phyloP scores from a whole-genome alignment of 202 grass and related monocot species.

The Miscanthus sacchariflorus region DNA sequence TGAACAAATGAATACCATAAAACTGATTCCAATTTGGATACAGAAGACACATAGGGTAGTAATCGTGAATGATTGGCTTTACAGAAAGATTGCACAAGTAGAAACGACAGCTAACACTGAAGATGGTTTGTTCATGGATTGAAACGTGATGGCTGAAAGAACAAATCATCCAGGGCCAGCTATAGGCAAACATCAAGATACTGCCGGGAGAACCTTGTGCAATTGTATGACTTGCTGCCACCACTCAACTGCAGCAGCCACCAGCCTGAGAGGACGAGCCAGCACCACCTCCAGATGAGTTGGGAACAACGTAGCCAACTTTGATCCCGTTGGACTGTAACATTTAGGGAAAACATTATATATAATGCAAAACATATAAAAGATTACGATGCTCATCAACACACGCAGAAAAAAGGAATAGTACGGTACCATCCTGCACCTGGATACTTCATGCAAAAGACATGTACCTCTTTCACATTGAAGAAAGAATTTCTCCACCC shows the following conservation, averaged over 20 bases:
- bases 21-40: constrained; percentile 43
- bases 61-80: constrained; percentile 43
- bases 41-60: constrained; percentile 20
- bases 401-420: not conserved
- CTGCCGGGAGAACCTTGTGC: constrained; percentile 33
- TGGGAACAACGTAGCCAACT: constrained; percentile 83
- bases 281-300: constrained; percentile 68
- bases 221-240: not conserved
- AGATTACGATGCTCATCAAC: not conserved
- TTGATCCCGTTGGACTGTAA: constrained; percentile 97
- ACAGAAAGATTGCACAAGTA: constrained; percentile 45
- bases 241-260: constrained; percentile 72
- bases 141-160: constrained; percentile 29
- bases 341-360: constrained; percentile 25
- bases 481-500: not conserved
- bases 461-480: constrained; percentile 11
- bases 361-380: constrained; percentile 6
- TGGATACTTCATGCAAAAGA: not conserved
- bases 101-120: constrained; percentile 29
- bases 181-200: constrained; percentile 40
- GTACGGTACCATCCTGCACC: not conserved
- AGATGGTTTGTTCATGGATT: constrained; percentile 31
- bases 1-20: constrained; percentile 52
- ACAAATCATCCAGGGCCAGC: constrained; percentile 34
- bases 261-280: constrained; percentile 79